phyloP scores from a whole-genome alignment of 2,329 filamentous ascomycete genomes.

The Fusarium tupiense region DNA sequence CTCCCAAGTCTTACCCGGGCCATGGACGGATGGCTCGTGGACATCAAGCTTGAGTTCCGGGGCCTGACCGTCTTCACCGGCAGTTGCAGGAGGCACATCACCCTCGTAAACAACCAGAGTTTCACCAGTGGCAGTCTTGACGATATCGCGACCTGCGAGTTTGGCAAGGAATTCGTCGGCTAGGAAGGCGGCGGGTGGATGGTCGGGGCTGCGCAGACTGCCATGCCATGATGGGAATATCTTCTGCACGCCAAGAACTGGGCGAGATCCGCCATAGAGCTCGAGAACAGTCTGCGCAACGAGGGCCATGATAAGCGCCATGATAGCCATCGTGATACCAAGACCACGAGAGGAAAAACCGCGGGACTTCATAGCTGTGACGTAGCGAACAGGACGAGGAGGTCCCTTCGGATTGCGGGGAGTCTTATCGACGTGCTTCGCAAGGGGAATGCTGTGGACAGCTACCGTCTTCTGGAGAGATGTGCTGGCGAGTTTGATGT shows the following conservation, averaged over 20 bases:
- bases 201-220: slow-evolving; percentile 42
- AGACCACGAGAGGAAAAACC: slow-evolving; percentile 61
- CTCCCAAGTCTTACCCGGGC: slow-evolving; percentile 73
- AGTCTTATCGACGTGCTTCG: slow-evolving; percentile 52
- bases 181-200: slow-evolving; percentile 41
- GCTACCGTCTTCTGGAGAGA: slow-evolving; percentile 82
- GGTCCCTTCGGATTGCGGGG: slow-evolving; percentile 49
- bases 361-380: slow-evolving; percentile 69
- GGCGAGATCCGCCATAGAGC: slow-evolving; percentile 64
- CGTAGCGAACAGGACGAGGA: slow-evolving; percentile 71
- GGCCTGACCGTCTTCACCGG: slow-evolving; percentile 28
- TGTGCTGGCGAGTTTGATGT: slow-evolving; percentile 80
- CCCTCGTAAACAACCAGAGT: slow-evolving; percentile 52
- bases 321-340: slow-evolving; percentile 62
- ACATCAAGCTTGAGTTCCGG: slow-evolving; percentile 53
- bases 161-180: slow-evolving; percentile 50
- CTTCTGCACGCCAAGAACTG: slow-evolving; percentile 64
- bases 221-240: slow-evolving; percentile 62
- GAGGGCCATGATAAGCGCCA: slow-evolving; percentile 69
- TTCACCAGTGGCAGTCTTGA: slow-evolving; percentile 46
- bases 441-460: slow-evolving; percentile 81
- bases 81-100: slow-evolving; percentile 22
- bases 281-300: slow-evolving; percentile 73
- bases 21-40: slow-evolving; percentile 59
- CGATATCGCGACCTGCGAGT: slow-evolving; percentile 49